Conservation (phyloP, 352 stramenopile genomes). For the Plasmopara viticola region DNA sequence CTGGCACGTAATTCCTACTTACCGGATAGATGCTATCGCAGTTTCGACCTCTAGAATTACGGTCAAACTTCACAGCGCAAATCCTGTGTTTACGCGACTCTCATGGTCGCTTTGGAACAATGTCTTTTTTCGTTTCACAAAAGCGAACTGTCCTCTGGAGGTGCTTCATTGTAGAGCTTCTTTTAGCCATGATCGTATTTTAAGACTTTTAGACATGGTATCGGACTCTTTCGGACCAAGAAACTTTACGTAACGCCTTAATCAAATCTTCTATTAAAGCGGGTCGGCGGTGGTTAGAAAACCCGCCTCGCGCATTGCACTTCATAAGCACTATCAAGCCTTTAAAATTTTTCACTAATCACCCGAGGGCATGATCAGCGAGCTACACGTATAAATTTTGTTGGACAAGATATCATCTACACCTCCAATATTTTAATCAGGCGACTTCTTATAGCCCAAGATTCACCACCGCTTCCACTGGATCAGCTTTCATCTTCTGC, state of each 20-base stretch:
- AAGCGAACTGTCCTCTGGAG: not conserved
- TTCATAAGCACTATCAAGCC: not conserved
- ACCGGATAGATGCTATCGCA: too few species aligned
- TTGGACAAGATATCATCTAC: not conserved
- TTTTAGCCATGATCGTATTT: constrained; percentile 1
- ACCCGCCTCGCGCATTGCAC: not conserved
- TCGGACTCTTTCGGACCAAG: not conserved
- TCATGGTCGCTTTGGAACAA: constrained; percentile 15
- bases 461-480: too few species aligned
- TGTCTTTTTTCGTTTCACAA: not conserved
- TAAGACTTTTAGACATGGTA: not conserved
- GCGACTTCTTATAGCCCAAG: too few species aligned
- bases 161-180: not conserved
- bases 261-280: not conserved
- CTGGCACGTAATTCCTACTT: too few species aligned
- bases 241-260: not conserved
- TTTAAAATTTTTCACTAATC: not conserved
- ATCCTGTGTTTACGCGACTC: too few species aligned
- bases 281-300: not conserved
- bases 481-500: too few species aligned
- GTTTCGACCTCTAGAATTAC: too few species aligned
- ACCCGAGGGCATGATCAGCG: not conserved
- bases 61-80: too few species aligned
- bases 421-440: not conserved
- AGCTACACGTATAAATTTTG: not conserved